phyloP scores from a whole-genome alignment of 495 filamentous ascomycete species.

The Daldinia childiae region DNA sequence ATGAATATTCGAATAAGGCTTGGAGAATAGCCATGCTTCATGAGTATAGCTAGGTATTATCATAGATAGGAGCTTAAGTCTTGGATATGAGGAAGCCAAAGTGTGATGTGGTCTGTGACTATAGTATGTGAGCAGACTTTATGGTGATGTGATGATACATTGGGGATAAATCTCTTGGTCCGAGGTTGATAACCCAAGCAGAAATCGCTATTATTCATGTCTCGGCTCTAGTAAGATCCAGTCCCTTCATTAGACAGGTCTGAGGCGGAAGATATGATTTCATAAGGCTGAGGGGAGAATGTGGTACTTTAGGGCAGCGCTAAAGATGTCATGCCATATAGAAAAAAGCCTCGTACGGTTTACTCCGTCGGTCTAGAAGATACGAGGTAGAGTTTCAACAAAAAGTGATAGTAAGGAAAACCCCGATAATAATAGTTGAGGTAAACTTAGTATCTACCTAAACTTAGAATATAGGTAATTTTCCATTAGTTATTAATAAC shows the following conservation, averaged over 20 bases:
- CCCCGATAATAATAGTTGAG: background rate
- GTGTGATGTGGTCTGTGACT: background rate
- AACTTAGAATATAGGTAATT: conserved; percentile 5
- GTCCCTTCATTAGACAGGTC: background rate
- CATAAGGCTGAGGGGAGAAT: background rate
- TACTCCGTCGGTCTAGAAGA: background rate
- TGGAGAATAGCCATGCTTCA: background rate
- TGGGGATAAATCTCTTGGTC: background rate
- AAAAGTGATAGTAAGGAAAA: background rate
- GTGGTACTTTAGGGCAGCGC: background rate
- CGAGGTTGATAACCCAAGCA: background rate
- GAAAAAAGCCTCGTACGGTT: background rate
- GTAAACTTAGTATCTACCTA: too few relatives aligned
- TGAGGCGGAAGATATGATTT: background rate
- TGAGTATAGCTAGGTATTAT: background rate
- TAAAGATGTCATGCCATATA: background rate
- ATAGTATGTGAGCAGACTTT: background rate
- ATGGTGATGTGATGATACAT: background rate
- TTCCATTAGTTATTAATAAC: background rate
- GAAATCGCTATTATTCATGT: background rate
- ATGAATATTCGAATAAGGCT: background rate
- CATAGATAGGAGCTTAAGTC: background rate
- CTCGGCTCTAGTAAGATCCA: background rate
- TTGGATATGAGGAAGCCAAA: background rate
- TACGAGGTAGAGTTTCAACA: background rate